Evolutionary conservation across 306 rosid species (phyloP), one percentile per base, ranked within the genome.

Genomic region (Medicago arabica): DNA sequence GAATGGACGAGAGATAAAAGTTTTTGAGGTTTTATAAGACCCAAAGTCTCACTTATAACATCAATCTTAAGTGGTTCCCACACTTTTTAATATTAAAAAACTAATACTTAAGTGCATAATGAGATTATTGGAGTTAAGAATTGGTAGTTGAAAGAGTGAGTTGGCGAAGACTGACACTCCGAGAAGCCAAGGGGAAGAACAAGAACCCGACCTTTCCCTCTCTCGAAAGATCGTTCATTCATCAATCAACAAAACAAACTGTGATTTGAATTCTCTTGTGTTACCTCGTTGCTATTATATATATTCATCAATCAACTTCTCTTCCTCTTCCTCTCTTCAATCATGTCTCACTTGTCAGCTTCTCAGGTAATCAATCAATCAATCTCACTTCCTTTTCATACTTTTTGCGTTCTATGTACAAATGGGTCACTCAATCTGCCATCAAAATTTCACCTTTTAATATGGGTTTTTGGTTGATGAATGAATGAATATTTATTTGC

Each of bases 301-400:
- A 61, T 79, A 71, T 75, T 47, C 9, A 39, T 55, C 50, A 9
- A 25, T 43, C 59, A 49, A 4, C 14, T 71, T 59, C 43, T 28
- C 18, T 11, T 3, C 18, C 12, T 31, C n/a, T 55, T 59, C 16
- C 6, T 31, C n/a, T 14, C 23, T 28, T 75, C 43, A 50, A 65
- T 69, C 39, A 85, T 85, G 88, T 38, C 72, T 70, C 86, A 82
- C 68, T 78, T 80, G 40, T 50, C 82, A 0, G 5, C 82, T 13
- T 81, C 88, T 57, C 88, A 82, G 88, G 88, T 85, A 75, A 53
- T 4, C n/a, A 4, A 53, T 4, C n/a, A 4, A 53, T 2, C 13
- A 4, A 14, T 49, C 23, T 34, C 38, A 34, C 38, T 34, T 34
- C 38, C 38, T 5, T 34, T 34, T 34, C 38, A 23, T 34, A 21